phyloP scores from a whole-genome alignment of 495 filamentous ascomycete genomes.

The Penicillium alfredii region DNA sequence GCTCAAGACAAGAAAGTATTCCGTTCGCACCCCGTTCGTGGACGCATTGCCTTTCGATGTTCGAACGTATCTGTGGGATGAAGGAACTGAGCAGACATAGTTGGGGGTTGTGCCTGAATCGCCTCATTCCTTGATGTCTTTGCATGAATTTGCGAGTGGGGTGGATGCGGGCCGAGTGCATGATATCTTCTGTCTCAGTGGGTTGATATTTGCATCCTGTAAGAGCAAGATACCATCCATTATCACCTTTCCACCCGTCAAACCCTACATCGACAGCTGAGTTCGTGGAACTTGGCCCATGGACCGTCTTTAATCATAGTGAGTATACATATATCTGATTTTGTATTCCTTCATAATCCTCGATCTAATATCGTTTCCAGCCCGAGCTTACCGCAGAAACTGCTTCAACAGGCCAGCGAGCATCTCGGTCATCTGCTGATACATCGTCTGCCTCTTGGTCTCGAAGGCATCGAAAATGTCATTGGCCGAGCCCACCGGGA shows the following conservation, averaged over 20 bases:
- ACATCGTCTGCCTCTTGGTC: conserved; percentile 32
- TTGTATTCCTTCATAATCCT: too few relatives aligned
- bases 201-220: conserved; percentile 25
- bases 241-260: conserved; percentile 10
- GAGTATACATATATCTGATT: too few relatives aligned
- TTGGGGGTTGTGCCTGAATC: not conserved
- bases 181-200: conserved; percentile 17
- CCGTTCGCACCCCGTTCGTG: conserved; percentile 33
- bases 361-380: not conserved
- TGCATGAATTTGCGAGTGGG: conserved; percentile 24
- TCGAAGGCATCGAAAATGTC: conserved; percentile 35
- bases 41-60: conserved; percentile 35
- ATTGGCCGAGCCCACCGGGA: conserved; percentile 30
- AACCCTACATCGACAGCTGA: conserved; percentile 3
- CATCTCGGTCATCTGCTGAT: conserved; percentile 32
- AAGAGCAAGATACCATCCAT: conserved; percentile 19
- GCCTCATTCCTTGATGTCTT: conserved; percentile 18
- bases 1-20: conserved; percentile 33
- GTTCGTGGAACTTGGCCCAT: not conserved
- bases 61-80: conserved; percentile 33
- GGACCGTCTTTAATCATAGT: too few relatives aligned
- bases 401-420: conserved; percentile 26
- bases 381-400: conserved; percentile 15
- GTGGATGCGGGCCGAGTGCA: conserved; percentile 19
- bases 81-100: conserved; percentile 22